Evolutionary conservation across 345 rosid genomes (phyloP).

Genomic region (Microthlaspi erraticum): DNA sequence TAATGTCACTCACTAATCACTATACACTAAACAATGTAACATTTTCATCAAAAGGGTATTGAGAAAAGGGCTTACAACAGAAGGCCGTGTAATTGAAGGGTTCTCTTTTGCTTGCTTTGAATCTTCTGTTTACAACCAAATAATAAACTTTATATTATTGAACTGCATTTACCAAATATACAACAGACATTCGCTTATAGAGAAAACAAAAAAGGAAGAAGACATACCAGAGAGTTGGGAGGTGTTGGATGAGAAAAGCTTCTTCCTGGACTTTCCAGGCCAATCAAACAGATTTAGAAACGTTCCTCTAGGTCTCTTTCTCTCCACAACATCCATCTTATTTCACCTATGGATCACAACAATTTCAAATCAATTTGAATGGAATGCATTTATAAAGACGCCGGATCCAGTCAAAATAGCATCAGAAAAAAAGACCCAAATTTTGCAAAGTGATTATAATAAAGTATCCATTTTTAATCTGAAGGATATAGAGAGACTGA

Average conservation of each 20-base stretch:
- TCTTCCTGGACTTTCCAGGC: conserved; percentile 95
- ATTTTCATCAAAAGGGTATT: background rate
- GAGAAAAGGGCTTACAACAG: conserved; percentile 38
- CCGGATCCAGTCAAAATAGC: conserved; percentile 16
- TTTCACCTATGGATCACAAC: conserved; percentile 43
- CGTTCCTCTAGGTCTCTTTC: conserved; percentile 71
- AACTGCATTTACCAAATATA: background rate
- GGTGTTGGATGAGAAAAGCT: conserved; percentile 68
- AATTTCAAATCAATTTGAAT: background rate
- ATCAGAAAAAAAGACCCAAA: background rate
- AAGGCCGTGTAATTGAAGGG: conserved; percentile 14
- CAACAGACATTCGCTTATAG: background rate
- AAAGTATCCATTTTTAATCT: background rate
- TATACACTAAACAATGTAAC: conserved; percentile 11
- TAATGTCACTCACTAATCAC: conserved; percentile 36
- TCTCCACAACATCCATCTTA: conserved; percentile 66
- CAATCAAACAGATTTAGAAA: conserved; percentile 85
- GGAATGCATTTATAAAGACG: background rate
- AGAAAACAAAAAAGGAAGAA: conserved; percentile 37
- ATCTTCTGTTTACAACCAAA: conserved; percentile 29
- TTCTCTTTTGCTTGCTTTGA: conserved; percentile 39
- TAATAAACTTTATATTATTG: conserved; percentile 10
- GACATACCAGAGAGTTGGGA: conserved; percentile 46
- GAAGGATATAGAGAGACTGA: background rate
- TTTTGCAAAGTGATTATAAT: background rate